These are phyloP conservation scores for Hansenula sp. DNA, from an alignment of 1,139 yeast genomes.

Conservation along the genomic window DNA sequence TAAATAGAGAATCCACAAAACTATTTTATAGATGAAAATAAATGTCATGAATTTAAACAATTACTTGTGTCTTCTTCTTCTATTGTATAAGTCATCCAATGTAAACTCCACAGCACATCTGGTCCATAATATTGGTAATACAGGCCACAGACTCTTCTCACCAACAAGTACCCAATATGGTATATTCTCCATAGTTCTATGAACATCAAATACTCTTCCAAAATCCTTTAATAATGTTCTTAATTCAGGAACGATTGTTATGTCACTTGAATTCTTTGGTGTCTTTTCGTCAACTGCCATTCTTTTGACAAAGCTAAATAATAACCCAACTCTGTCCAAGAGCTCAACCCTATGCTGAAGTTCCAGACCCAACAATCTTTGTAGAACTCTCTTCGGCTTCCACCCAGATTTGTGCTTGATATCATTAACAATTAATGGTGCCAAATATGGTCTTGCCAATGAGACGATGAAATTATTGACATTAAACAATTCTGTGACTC, in stretches of 20 bases:
- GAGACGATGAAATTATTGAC: conserved; percentile 91
- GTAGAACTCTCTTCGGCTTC: conserved; percentile 30
- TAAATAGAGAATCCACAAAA: conserved; percentile 47
- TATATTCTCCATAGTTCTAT: conserved; percentile 57
- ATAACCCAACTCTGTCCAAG: conserved; percentile 70
- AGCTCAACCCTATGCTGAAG: conserved; percentile 80
- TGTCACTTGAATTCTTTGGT: conserved; percentile 72
- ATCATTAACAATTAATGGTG: conserved; percentile 83
- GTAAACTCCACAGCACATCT: conserved; percentile 90
- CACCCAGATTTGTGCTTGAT: conserved; percentile 51
- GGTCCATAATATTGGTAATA: conserved; percentile 79
- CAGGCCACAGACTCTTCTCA: conserved; percentile 92
- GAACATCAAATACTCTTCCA: conserved; percentile 71
- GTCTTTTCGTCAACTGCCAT: conserved; percentile 83
- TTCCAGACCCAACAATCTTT: conserved; percentile 42
- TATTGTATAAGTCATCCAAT: conserved; percentile 50
- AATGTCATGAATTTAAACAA: not conserved
- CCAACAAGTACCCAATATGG: conserved; percentile 91
- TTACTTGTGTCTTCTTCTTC: conserved; percentile 39
- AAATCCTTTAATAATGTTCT: conserved; percentile 64
- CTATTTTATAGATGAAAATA: conserved; percentile 32
- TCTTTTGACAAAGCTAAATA: conserved; percentile 68
- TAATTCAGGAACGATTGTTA: conserved; percentile 87
- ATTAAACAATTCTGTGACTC: conserved; percentile 86
- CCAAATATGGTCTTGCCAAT: conserved; percentile 87